Evolutionary conservation across 108 stramenopile genomes (phyloP), one percentile per base, ranked within the genome.

Genomic region (Cylindrotheca closterium): DNA sequence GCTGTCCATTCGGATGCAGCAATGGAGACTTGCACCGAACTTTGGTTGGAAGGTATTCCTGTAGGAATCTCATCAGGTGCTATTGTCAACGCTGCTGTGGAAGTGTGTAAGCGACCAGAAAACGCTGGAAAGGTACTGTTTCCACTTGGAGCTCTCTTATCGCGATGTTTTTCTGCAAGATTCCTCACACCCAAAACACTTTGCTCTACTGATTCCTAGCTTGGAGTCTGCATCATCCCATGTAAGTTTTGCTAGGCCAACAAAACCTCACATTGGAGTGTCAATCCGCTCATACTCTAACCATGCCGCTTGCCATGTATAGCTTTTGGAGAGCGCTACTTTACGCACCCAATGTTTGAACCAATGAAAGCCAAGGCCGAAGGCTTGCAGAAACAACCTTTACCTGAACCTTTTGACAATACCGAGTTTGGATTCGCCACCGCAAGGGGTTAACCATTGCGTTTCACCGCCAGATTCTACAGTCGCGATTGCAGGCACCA

Each of bases 271-370:
- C n/a, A n/a, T n/a, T n/a, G n/a, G n/a, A n/a, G n/a, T n/a, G n/a
- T n/a, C n/a, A n/a, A n/a, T n/a, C n/a, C n/a, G n/a, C n/a, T n/a
- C n/a, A n/a, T n/a, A n/a, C n/a, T n/a, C n/a, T n/a, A n/a, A n/a
- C n/a, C n/a, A n/a, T n/a, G n/a, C n/a, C n/a, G n/a, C n/a, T n/a
- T n/a, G n/a, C n/a, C n/a, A n/a, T n/a, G n/a, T n/a, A n/a, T n/a
- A n/a, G n/a, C 75, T 10, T 85, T 83, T 55, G 89, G 89, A 57
- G 89, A 91, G 70, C 74, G 89, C 15, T 91, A 91, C 73, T 83
- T 91, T 55, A 68, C 79, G 24, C 70, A 71, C 46, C 79, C 79
- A 10, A 51, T 70, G 48, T 74, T 74, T 51, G 65, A 63, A 33
- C 23, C 45, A 31, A 90, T 94, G 32, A 28, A 47, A 21, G 91